Conservation (phyloP, 176 grass and related monocot genomes). For the Triticum timopheevii region DNA sequence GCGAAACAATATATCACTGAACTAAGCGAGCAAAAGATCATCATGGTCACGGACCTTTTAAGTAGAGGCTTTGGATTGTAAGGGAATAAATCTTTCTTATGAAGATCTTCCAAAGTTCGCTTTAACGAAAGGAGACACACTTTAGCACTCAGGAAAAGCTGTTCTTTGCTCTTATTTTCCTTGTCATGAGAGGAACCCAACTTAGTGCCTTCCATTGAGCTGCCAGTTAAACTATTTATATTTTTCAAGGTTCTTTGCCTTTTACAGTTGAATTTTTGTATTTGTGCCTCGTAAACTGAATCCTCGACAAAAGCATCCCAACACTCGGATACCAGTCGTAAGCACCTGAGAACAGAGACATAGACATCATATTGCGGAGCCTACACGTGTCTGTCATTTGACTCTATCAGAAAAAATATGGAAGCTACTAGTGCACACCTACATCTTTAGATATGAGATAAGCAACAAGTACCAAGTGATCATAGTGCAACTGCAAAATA, state of each 20-base stretch:
- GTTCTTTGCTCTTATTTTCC: no score
- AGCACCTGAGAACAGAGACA: slow-evolving; percentile 51
- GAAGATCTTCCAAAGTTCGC: slow-evolving; percentile 66
- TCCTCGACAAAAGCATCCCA: slow-evolving; percentile 71
- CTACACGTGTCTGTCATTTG: background rate
- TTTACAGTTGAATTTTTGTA: slow-evolving; percentile 44
- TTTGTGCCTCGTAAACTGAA: slow-evolving; percentile 47
- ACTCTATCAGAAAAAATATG: background rate
- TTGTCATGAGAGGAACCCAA: slow-evolving; percentile 34
- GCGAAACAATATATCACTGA: background rate
- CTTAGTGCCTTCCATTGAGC: background rate
- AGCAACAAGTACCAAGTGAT: slow-evolving; percentile 92
- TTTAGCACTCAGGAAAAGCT: no score
- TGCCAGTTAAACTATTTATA: slow-evolving; percentile 17
- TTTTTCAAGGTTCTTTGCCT: slow-evolving; percentile 56
- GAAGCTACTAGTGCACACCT: slow-evolving; percentile 46
- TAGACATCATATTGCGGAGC: background rate
- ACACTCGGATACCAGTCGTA: slow-evolving; percentile 60
- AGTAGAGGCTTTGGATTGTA: slow-evolving; percentile 84
- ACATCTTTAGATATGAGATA: slow-evolving; percentile 94
- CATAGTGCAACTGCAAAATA: slow-evolving; percentile 84
- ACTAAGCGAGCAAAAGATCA: background rate
- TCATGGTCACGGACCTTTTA: slow-evolving; percentile 52
- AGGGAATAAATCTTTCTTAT: slow-evolving; percentile 79
- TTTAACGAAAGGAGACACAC: slow-evolving; percentile 32